Conservation (phyloP, 2,329 filamentous ascomycete species). For the Fusarium oxysporum region DNA sequence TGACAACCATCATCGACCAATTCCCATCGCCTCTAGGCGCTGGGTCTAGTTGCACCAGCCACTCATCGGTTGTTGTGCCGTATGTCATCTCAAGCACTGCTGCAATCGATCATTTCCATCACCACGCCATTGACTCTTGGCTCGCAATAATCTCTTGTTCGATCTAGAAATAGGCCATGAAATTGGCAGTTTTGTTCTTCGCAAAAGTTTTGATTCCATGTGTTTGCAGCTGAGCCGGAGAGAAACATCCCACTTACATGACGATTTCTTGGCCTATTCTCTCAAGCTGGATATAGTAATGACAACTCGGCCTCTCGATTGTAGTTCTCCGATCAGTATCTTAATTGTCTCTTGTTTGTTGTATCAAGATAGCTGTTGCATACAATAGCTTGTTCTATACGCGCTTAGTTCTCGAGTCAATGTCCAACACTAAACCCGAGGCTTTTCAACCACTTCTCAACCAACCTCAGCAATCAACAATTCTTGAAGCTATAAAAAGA, state of each 20-base stretch:
- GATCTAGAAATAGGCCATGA: slow-evolving; percentile 13
- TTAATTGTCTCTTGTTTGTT: slow-evolving; percentile 3
- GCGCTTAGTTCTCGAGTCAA: not conserved
- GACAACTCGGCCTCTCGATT: slow-evolving; percentile 9
- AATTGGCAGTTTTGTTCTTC: slow-evolving; percentile 19
- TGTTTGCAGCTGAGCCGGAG: slow-evolving; percentile 6
- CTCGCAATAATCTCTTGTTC: slow-evolving; percentile 19
- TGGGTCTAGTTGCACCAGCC: slow-evolving; percentile 37
- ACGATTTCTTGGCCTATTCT: slow-evolving; percentile 20
- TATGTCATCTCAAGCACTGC: slow-evolving; percentile 31
- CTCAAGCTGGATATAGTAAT: slow-evolving; percentile 14
- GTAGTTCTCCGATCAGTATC: not conserved
- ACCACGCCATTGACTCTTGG: slow-evolving; percentile 44
- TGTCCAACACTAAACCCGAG: not conserved
- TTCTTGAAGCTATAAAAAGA: slow-evolving; percentile 12
- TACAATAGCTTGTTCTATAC: not conserved
- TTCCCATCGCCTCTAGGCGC: slow-evolving; percentile 43
- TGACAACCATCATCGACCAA: slow-evolving; percentile 34
- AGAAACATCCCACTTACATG: slow-evolving; percentile 39
- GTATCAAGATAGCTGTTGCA: slow-evolving; percentile 7
- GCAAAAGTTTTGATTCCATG: slow-evolving; percentile 14
- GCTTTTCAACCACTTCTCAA: not conserved
- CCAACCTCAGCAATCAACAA: not conserved
- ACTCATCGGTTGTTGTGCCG: slow-evolving; percentile 31
- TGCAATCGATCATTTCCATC: slow-evolving; percentile 41